phyloP scores from a whole-genome alignment of 768 basidiomycete genomes.

The Xerocomus brunneocitrinus region DNA sequence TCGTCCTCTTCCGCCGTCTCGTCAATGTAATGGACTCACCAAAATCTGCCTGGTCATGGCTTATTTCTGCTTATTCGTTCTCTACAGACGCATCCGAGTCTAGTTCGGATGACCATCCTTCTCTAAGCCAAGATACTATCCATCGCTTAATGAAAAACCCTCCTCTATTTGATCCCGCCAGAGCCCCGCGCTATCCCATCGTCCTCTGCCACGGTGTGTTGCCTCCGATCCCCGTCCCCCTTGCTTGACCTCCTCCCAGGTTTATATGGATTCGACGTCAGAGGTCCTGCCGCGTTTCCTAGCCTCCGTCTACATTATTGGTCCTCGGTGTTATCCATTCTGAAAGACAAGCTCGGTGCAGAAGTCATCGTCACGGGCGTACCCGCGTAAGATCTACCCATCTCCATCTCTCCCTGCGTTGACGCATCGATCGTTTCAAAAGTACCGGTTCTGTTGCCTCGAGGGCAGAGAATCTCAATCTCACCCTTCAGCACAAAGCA shows the following conservation, averaged over 20 bases:
- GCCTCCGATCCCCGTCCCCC: neutral
- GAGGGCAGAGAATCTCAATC: constrained; percentile 72
- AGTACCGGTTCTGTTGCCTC: constrained; percentile 89
- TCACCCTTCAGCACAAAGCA: constrained; percentile 59
- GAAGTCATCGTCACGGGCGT: constrained; percentile 96
- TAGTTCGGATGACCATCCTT: constrained; percentile 4
- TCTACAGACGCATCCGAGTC: neutral
- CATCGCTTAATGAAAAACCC: constrained; percentile 75
- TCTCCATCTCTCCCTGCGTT: neutral
- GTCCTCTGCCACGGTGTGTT: constrained; percentile 88
- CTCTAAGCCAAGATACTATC: constrained; percentile 43
- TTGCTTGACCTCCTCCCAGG: constrained; percentile 41
- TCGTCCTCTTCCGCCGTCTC: constrained; percentile 57
- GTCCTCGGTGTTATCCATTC: constrained; percentile 78
- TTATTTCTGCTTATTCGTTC: constrained; percentile 9
- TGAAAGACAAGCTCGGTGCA: constrained; percentile 78
- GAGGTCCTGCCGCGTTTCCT: constrained; percentile 79
- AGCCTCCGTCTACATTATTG: constrained; percentile 90
- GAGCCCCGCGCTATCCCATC: constrained; percentile 82
- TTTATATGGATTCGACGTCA: constrained; percentile 91
- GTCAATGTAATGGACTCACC: constrained; percentile 49
- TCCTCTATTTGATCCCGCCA: constrained; percentile 68
- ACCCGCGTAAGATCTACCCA: constrained; percentile 60
- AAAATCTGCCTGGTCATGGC: constrained; percentile 12
- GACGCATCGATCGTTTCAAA: neutral